These are phyloP conservation scores for Cryptococcus amylolentus DNA, from an alignment of 1,284 basidiomycete species.

Conservation along the genomic window DNA sequence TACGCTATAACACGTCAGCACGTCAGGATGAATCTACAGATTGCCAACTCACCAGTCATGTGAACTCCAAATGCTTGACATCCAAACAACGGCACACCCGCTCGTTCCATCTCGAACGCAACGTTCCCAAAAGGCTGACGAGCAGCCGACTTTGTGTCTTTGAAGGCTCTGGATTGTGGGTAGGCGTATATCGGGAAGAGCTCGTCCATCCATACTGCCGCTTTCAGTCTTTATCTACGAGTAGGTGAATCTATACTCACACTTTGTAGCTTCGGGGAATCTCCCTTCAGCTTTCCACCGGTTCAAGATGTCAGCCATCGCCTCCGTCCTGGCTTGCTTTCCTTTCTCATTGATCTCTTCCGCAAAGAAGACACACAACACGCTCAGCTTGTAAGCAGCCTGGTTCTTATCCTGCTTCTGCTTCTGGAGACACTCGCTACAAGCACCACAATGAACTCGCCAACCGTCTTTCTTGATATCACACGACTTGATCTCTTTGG, in stretches of 20 bases:
- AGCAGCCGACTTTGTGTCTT: conserved; percentile 29
- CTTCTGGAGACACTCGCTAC: neutral
- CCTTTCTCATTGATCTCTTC: conserved; percentile 8
- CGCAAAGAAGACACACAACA: conserved; percentile 4
- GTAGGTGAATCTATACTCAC: conserved; percentile 20
- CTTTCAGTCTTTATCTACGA: neutral
- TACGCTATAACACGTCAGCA: conserved; percentile 18
- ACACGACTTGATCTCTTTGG: neutral
- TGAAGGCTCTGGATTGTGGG: conserved; percentile 53
- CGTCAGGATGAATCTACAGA: neutral
- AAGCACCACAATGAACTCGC: neutral
- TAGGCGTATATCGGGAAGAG: conserved; percentile 73
- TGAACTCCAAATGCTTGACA: conserved; percentile 66
- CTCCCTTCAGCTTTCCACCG: conserved; percentile 39
- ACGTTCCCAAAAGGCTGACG: conserved; percentile 55
- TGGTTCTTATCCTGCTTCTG: neutral
- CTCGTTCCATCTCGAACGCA: conserved; percentile 69
- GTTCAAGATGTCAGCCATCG: conserved; percentile 30
- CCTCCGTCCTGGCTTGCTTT: conserved; percentile 6
- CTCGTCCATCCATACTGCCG: conserved; percentile 75
- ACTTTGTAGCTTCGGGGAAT: conserved; percentile 41
- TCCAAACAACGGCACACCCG: conserved; percentile 77
- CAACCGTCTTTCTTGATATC: neutral
- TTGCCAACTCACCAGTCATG: conserved; percentile 25
- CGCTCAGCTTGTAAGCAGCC: neutral